Evolutionary conservation across 2,329 filamentous ascomycete species (phyloP).

Genomic region (Zasmidium cellare): DNA sequence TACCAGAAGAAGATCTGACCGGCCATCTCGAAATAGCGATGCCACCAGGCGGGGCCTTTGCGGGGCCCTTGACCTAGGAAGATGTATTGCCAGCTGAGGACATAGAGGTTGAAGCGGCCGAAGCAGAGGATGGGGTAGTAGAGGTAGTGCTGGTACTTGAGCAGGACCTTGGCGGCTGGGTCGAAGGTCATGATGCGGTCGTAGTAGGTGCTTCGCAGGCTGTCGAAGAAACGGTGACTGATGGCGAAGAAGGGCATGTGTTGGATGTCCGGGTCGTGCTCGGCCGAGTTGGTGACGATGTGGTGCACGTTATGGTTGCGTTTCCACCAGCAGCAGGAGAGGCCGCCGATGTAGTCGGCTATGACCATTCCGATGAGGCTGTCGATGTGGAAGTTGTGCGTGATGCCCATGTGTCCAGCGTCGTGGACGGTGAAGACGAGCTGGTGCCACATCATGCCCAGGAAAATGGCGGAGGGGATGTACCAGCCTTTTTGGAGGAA

Average conservation of each 20-base stretch:
- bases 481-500: slow-evolving; percentile 46
- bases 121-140: slow-evolving; percentile 68
- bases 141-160: slow-evolving; percentile 64
- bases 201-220: slow-evolving; percentile 65
- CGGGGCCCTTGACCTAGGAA: slow-evolving; percentile 56
- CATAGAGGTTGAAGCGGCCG: slow-evolving; percentile 72
- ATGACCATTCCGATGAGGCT: slow-evolving; percentile 85
- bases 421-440: slow-evolving; percentile 93
- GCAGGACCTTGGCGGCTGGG: slow-evolving; percentile 57
- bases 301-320: slow-evolving; percentile 94
- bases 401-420: slow-evolving; percentile 96
- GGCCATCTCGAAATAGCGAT: slow-evolving; percentile 64
- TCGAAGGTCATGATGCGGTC: slow-evolving; percentile 66
- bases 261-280: slow-evolving; percentile 93
- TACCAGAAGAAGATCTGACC: slow-evolving; percentile 67
- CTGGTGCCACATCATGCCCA: slow-evolving; percentile 91
- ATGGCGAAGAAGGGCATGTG: slow-evolving; percentile 71
- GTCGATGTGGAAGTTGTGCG: slow-evolving; percentile 82
- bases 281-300: slow-evolving; percentile 90
- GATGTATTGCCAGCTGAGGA: slow-evolving; percentile 66
- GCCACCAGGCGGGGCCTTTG: slow-evolving; percentile 66
- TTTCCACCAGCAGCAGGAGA: slow-evolving; percentile 98
- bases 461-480: slow-evolving; percentile 66
- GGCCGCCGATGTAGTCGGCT: slow-evolving; percentile 82
- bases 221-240: slow-evolving; percentile 64